A percentile compares a stretch with the other conserved stretches of the same genome.
phyloP scores from a whole-genome alignment of 495 filamentous ascomycete genomes.

The Darksidea phi region DNA sequence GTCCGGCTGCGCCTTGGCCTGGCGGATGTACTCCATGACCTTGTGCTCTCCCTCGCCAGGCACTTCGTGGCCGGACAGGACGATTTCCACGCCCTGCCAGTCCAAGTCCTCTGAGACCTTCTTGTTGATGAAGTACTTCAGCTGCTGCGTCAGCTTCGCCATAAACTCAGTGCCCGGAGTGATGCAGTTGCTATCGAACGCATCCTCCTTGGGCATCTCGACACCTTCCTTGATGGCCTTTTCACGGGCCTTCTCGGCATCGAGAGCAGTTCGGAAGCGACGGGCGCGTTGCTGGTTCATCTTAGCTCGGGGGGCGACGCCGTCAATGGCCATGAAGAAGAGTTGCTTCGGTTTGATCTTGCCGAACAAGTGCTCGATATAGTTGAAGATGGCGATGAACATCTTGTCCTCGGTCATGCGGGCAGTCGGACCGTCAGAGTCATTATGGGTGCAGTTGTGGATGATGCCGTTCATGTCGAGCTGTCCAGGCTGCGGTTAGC shows the following conservation, averaged over 20 bases:
- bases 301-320: slow-evolving; percentile 95
- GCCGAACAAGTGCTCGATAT: slow-evolving; percentile 97
- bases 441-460: slow-evolving; percentile 98
- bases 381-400: slow-evolving; percentile 99
- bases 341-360: slow-evolving; percentile 98
- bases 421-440: slow-evolving; percentile 83
- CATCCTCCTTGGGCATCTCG: slow-evolving; percentile 89
- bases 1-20: slow-evolving; percentile 87
- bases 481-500: slow-evolving; percentile 36
- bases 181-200: slow-evolving; percentile 99
- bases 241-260: slow-evolving; percentile 82
- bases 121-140: slow-evolving; percentile 98
- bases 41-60: slow-evolving; percentile 99
- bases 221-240: slow-evolving; percentile 85
- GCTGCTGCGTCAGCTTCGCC: slow-evolving; percentile 87
- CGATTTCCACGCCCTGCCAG: slow-evolving; percentile 94
- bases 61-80: slow-evolving; percentile 97
- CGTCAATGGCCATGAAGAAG: slow-evolving; percentile 99
- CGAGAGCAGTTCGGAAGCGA: slow-evolving; percentile 90
- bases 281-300: slow-evolving; percentile 99
- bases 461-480: slow-evolving; percentile 99
- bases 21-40: slow-evolving; percentile 99
- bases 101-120: slow-evolving; percentile 96
- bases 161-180: slow-evolving; percentile 98
- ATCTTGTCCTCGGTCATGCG: slow-evolving; percentile 96